Conservation (phyloP, 2,329 filamentous ascomycete genomes). For the Capronia americana region DNA sequence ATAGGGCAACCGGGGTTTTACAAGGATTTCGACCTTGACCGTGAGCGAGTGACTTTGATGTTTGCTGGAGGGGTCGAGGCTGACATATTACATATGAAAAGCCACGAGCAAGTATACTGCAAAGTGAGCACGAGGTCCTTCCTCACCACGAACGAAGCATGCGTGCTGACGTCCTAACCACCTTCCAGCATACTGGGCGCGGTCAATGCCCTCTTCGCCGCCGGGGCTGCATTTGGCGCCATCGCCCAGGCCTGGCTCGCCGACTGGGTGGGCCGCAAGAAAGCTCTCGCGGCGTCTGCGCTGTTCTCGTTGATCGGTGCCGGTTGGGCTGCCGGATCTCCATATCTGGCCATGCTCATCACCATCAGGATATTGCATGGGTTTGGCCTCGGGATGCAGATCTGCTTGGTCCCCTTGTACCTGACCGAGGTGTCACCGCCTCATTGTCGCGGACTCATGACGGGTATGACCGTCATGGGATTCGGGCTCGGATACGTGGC, state of each 20-base stretch:
- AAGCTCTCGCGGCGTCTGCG: conserved; percentile 12
- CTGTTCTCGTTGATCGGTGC: conserved; percentile 19
- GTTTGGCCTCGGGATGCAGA: conserved; percentile 23
- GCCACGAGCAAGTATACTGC: conserved; percentile 23
- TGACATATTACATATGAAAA: not conserved
- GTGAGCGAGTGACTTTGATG: conserved; percentile 8
- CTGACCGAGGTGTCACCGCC: conserved; percentile 23
- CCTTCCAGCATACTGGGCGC: conserved; percentile 51
- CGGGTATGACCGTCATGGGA: conserved; percentile 27
- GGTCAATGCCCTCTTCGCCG: conserved; percentile 48
- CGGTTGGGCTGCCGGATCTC: conserved; percentile 19
- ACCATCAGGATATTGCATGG: conserved; percentile 25
- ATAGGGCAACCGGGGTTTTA: conserved; percentile 62
- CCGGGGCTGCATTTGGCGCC: conserved; percentile 17
- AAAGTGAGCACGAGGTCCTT: conserved; percentile 12
- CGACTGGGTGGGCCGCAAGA: conserved; percentile 25
- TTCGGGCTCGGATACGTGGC: conserved; percentile 26
- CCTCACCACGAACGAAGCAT: not conserved
- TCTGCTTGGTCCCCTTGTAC: conserved; percentile 27
- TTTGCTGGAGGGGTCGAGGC: not conserved
- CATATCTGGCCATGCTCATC: conserved; percentile 26
- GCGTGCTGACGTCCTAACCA: not conserved
- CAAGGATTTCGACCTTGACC: conserved; percentile 53
- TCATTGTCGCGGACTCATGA: conserved; percentile 23
- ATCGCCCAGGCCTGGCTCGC: conserved; percentile 16